phyloP scores from a whole-genome alignment of 257 asterid species.

The Plantago major region DNA sequence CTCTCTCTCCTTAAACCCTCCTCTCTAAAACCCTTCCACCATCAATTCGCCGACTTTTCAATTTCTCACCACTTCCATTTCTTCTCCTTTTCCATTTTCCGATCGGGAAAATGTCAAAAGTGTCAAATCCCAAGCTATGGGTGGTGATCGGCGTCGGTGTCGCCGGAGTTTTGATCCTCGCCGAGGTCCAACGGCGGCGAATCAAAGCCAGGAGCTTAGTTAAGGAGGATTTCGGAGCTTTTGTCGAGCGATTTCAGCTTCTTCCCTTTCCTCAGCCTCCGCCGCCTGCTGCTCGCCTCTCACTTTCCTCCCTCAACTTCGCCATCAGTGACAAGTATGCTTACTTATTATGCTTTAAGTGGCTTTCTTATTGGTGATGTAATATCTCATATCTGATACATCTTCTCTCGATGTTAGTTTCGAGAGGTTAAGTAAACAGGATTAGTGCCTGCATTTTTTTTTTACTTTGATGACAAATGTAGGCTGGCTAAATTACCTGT shows the following conservation, averaged over 20 bases:
- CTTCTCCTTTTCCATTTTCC: background rate
- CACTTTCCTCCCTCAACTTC: conserved; percentile 68
- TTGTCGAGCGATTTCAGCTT: conserved; percentile 63
- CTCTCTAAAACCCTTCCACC: conserved; percentile 25
- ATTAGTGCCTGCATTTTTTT: background rate
- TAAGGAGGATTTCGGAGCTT: conserved; percentile 82
- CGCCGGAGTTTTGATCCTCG: conserved; percentile 77
- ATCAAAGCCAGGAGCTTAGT: conserved; percentile 32
- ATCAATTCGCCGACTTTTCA: conserved; percentile 29
- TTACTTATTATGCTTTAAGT: background rate
- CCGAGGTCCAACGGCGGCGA: conserved; percentile 82
- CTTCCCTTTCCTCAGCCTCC: conserved; percentile 85
- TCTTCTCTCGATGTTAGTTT: background rate
- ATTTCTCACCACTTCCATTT: background rate
- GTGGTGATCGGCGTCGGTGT: conserved; percentile 79
- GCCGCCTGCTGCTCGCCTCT: conserved; percentile 87
- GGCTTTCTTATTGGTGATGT: too few species aligned
- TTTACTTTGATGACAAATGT: background rate
- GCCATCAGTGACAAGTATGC: conserved; percentile 79
- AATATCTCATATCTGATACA: too few species aligned
- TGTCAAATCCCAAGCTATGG: conserved; percentile 73
- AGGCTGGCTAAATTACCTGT: background rate
- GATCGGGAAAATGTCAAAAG: conserved; percentile 37
- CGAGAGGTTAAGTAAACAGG: background rate
- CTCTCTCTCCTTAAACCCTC: conserved; percentile 34